Evolutionary conservation across 2,329 filamentous ascomycete species (phyloP).

Genomic region (Westerdykella ornata): DNA sequence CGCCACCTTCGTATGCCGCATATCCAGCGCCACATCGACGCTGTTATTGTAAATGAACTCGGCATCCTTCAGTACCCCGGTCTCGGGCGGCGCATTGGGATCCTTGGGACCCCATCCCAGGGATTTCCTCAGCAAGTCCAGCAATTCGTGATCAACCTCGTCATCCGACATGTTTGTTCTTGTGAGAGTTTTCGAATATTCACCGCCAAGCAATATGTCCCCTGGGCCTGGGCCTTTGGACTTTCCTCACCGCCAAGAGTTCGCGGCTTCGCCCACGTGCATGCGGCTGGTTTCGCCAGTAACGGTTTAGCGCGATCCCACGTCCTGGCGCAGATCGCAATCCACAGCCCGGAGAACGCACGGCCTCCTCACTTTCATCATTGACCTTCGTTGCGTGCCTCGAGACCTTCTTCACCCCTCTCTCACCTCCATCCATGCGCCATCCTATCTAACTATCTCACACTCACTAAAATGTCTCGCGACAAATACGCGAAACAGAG

Average conservation of each 20-base stretch:
- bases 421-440: constrained; percentile 11
- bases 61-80: constrained; percentile 72
- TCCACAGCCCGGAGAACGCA: neutral
- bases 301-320: no score
- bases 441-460: neutral
- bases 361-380: constrained; percentile 3
- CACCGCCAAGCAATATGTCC: neutral
- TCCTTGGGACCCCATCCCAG: constrained; percentile 55
- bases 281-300: no score
- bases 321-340: no score
- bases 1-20: constrained; percentile 72
- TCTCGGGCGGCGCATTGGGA: constrained; percentile 58
- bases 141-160: constrained; percentile 79
- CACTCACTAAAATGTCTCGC: constrained; percentile 39
- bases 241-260: neutral
- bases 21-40: constrained; percentile 85
- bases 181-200: neutral
- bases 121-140: constrained; percentile 77
- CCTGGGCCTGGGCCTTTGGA: neutral
- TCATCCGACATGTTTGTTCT: constrained; percentile 70
- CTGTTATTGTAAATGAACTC: constrained; percentile 87
- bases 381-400: constrained; percentile 4
- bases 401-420: constrained; percentile 4
- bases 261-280: neutral
- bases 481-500: constrained; percentile 53